Evolutionary conservation across 2,329 filamentous ascomycete genomes (phyloP), one percentile per base, ranked within the genome.

Genomic region (Thyridium curvatum): DNA sequence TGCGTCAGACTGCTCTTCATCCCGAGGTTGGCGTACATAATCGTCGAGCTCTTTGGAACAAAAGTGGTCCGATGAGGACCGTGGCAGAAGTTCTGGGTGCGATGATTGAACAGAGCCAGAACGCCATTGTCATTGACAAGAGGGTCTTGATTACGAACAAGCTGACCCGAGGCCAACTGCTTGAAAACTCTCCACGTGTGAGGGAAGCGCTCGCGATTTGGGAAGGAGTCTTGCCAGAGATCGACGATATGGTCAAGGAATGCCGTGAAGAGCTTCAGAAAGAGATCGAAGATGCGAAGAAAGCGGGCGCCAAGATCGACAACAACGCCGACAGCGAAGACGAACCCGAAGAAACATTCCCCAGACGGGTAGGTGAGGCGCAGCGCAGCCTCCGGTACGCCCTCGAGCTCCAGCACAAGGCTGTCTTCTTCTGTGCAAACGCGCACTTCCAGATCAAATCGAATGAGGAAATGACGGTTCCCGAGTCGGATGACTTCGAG

Each of bases 51-150:
- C 61, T 86, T 6, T 82, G 82, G 2, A 71, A 74, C 33, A 77
- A 71, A 35, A 71, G 70, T 38, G 80, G 77, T 0, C 82, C 86
- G 0, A 69, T 96, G 46, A 75, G 86, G 12, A 94, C 90, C 1
- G 83, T 95, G 2, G 77, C 82, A 14, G 86, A 97, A 58, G 91
- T 97, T 1, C 68, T 98, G 10, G 82, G 88, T 46, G 80, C 83
- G 4, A 96, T 98, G 91, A 83, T 96, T 41, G 88, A 95, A 40
- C 82, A 91, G 52, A 89, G 84, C 32, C 85, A 91, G 41, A 68
- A 67, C 6, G 56, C 64, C 1, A 74, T 91, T 41, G 76, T 82
- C 37, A 62, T 72, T 0, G 82, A 91, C 41, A 82, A 93, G 52
- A 77, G 88, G 38, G 65, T 70, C 3, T 69, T 83, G 35, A 67